These are phyloP conservation scores for Marasmius sp. DNA, from an alignment of 1,284 basidiomycete genomes.

Conservation along the genomic window DNA sequence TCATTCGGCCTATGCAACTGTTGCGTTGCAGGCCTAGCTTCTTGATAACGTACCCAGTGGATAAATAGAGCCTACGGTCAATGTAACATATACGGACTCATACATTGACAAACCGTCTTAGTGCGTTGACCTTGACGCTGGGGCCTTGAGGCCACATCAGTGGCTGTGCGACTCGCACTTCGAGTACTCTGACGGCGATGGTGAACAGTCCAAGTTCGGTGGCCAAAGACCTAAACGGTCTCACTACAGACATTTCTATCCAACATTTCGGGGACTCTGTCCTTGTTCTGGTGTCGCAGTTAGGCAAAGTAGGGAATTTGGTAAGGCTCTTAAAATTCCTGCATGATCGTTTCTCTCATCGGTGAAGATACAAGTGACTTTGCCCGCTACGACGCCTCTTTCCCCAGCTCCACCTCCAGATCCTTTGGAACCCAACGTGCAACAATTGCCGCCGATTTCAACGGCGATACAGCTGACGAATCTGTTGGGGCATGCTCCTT, in stretches of 20 bases:
- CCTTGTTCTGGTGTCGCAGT: conserved; percentile 81
- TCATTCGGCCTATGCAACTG: conserved; percentile 41
- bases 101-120: too few relatives aligned
- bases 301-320: conserved; percentile 85
- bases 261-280: conserved; percentile 79
- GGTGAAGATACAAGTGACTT: conserved; percentile 76
- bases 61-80: too few relatives aligned
- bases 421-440: conserved; percentile 32
- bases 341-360: conserved; percentile 1
- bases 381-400: conserved; percentile 69
- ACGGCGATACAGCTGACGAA: conserved; percentile 74
- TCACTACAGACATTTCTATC: conserved; percentile 72
- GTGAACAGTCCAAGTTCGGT: conserved; percentile 16
- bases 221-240: conserved; percentile 52
- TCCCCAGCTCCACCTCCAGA: conserved; percentile 39
- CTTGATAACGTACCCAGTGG: neutral
- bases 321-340: conserved; percentile 41
- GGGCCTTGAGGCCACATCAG: too few relatives aligned
- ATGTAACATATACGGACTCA: too few relatives aligned
- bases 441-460: conserved; percentile 64
- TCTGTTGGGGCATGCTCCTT: conserved; percentile 72
- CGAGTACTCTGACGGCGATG: too few relatives aligned
- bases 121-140: too few relatives aligned
- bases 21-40: conserved; percentile 16
- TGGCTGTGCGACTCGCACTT: too few relatives aligned